These are phyloP conservation scores for Pascua sp. DNA, from an alignment of 1,284 basidiomycete genomes.

Conservation along the genomic window DNA sequence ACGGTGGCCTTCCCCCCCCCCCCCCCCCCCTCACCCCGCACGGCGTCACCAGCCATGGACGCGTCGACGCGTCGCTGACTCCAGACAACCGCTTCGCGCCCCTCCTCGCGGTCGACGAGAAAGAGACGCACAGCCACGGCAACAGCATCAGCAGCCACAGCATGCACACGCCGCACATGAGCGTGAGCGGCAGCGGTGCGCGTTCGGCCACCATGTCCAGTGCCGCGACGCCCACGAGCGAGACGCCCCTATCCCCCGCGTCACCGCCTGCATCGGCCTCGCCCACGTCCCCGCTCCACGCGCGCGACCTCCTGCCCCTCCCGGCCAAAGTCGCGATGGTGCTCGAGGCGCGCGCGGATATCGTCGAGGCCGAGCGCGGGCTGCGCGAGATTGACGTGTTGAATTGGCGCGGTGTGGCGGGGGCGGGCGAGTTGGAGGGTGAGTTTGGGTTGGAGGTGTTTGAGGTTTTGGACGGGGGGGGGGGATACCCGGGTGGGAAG, in stretches of 20 bases:
- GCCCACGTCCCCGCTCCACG: too few relatives aligned
- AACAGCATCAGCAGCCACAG: too few relatives aligned
- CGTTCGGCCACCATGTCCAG: not conserved
- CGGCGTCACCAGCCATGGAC: too few relatives aligned
- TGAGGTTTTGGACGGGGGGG: too few relatives aligned
- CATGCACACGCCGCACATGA: too few relatives aligned
- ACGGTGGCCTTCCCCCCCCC: too few relatives aligned
- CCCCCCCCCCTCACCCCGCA: too few relatives aligned
- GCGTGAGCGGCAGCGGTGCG: too few relatives aligned
- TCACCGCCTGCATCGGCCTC: too few relatives aligned
- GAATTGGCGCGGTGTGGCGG: conserved; percentile 29
- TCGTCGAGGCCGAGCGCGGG: conserved; percentile 34
- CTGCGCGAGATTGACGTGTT: conserved; percentile 40
- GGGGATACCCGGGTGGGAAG: too few relatives aligned
- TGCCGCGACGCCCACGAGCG: not conserved
- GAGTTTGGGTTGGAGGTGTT: conserved; percentile 5
- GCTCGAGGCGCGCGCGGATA: conserved; percentile 36
- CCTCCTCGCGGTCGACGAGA: conserved; percentile 12
- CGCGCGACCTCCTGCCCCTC: conserved; percentile 28
- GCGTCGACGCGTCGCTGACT: not conserved
- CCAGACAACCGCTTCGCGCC: conserved; percentile 37
- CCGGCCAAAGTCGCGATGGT: conserved; percentile 33
- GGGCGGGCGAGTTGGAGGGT: conserved; percentile 38
- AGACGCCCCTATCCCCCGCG: too few relatives aligned
- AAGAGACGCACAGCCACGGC: too few relatives aligned